Percentiles rank a stretch among this genome's conserved stretches.
Evolutionary conservation across 306 rosid species (phyloP).

Genomic region (Malus orientalis): DNA sequence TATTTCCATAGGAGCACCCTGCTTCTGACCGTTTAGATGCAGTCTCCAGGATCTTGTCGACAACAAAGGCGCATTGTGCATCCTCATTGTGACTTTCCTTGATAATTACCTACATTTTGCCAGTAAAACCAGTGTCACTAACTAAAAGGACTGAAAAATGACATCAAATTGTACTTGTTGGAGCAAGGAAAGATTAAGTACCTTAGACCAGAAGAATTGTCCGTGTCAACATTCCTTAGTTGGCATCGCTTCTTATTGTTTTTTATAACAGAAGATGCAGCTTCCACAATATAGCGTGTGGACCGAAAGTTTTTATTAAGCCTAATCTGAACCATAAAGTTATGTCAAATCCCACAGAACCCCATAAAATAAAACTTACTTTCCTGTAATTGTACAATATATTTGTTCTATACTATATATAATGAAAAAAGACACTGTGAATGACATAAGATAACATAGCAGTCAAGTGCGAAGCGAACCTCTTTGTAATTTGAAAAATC

Average conservation of each 20-base stretch:
- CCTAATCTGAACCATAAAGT: conserved; percentile 50
- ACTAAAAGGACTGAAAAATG: conserved; percentile 10
- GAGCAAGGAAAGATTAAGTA: conserved; percentile 20
- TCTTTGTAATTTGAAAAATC: too few species aligned
- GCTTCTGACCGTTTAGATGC: conserved; percentile 40
- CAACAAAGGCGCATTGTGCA: conserved; percentile 78
- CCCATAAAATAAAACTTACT: not conserved
- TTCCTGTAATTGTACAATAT: not conserved
- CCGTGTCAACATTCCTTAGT: conserved; percentile 64
- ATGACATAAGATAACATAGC: conserved; percentile 1
- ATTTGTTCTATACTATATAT: not conserved
- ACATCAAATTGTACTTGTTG: not conserved
- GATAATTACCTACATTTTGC: conserved; percentile 46
- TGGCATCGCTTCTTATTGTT: conserved; percentile 67
- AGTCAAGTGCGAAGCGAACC: not conserved
- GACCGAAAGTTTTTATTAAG: conserved; percentile 91
- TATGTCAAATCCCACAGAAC: conserved; percentile 12
- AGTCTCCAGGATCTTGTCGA: conserved; percentile 75
- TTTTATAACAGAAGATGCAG: conserved; percentile 80
- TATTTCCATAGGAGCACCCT: conserved; percentile 53
- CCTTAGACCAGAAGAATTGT: conserved; percentile 81
- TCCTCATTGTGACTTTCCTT: conserved; percentile 88
- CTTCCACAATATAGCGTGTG: conserved; percentile 82
- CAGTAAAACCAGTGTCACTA: conserved; percentile 1
- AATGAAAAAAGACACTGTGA: not conserved